Percentiles rank a stretch among this genome's conserved stretches.
Conservation (phyloP, 2,329 filamentous ascomycete species). For the Ascochyta lentis region DNA sequence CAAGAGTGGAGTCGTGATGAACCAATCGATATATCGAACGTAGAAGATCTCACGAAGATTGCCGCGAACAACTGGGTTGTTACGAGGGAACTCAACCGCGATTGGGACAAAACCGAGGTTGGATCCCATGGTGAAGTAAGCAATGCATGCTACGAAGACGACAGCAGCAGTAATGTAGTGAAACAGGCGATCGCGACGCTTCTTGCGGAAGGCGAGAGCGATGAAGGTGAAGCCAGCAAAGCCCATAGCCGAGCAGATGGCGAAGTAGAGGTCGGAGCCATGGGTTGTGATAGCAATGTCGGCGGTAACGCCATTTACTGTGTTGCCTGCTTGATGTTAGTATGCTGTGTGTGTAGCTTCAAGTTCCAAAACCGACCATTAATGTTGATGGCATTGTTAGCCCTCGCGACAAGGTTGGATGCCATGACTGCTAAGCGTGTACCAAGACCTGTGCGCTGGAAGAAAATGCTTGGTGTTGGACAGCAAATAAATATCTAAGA, state of each 20-base stretch:
- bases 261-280: constrained; percentile 69
- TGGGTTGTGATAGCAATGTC: constrained; percentile 65
- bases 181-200: constrained; percentile 64
- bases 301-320: constrained; percentile 54
- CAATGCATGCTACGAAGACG: constrained; percentile 65
- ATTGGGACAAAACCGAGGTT: constrained; percentile 70
- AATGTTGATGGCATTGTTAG: constrained; percentile 31
- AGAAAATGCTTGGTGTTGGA: constrained; percentile 1
- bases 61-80: constrained; percentile 55
- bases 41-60: constrained; percentile 70
- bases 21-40: constrained; percentile 70
- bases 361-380: constrained; percentile 25
- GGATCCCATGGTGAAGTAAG: constrained; percentile 72
- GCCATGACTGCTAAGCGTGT: constrained; percentile 3
- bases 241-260: constrained; percentile 67
- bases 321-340: constrained; percentile 41
- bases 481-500: neutral
- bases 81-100: constrained; percentile 64
- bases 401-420: constrained; percentile 9
- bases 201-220: constrained; percentile 60
- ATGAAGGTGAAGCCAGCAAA: constrained; percentile 61
- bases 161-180: constrained; percentile 69
- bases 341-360: neutral
- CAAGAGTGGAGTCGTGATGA: constrained; percentile 69
- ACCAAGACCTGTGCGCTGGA: constrained; percentile 1